A percentile compares a stretch with the other conserved stretches of the same genome.
phyloP scores from a whole-genome alignment of 1,284 basidiomycete genomes.

The Leccinum griseonigrum region DNA sequence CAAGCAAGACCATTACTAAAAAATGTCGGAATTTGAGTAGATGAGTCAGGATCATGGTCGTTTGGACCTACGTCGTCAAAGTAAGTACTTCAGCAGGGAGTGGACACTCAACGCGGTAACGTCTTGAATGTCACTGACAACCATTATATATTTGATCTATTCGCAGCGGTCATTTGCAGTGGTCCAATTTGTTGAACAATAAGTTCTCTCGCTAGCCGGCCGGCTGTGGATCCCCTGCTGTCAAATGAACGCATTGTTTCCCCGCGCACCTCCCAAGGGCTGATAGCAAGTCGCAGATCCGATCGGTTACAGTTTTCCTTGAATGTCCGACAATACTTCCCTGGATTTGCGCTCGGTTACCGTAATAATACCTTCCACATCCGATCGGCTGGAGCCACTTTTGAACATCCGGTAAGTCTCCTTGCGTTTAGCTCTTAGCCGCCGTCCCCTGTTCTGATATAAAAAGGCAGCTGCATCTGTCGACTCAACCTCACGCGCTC shows the following conservation, averaged over 20 bases:
- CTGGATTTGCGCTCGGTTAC: too few species aligned
- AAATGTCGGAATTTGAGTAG: not conserved
- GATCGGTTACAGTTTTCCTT: not conserved
- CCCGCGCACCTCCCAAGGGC: not conserved
- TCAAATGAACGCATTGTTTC: too few species aligned
- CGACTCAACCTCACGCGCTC: not conserved
- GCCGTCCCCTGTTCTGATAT: not conserved
- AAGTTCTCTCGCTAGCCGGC: too few species aligned
- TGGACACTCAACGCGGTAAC: not conserved
- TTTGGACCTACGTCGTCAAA: not conserved
- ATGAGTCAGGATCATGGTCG: too few species aligned
- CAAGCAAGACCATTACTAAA: not conserved
- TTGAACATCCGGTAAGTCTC: not conserved
- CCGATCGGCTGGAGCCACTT: not conserved
- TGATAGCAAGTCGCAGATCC: not conserved
- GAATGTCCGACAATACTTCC: not conserved
- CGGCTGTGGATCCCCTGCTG: too few species aligned
- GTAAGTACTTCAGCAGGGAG: too few species aligned
- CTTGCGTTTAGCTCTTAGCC: not conserved
- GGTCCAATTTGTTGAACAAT: too few species aligned
- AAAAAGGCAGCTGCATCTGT: not conserved
- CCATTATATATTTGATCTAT: not conserved
- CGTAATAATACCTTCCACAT: not conserved
- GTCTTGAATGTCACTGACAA: not conserved
- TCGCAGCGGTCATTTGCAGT: not conserved